phyloP scores from a whole-genome alignment of 2,329 filamentous ascomycete species.

The Stachybotrys chlorohalonatus region DNA sequence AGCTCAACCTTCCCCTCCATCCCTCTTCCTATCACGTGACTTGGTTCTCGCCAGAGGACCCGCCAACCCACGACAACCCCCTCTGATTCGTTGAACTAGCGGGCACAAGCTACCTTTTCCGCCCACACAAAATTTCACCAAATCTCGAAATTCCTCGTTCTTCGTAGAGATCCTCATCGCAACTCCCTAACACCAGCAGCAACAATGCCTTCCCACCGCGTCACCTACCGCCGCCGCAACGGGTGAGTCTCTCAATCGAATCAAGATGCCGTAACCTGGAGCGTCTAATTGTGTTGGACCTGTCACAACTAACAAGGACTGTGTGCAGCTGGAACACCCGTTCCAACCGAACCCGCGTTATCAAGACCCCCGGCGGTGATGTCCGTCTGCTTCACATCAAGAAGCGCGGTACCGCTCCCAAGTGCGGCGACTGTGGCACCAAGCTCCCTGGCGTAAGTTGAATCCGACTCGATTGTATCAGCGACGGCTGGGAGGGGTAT shows the following conservation, averaged over 20 bases:
- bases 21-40: constrained; percentile 9
- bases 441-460: constrained; percentile 95
- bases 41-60: neutral
- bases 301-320: neutral
- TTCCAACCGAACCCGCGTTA: constrained; percentile 91
- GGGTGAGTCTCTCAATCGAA: constrained; percentile 48
- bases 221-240: constrained; percentile 69
- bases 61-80: constrained; percentile 1
- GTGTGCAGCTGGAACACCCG: constrained; percentile 82
- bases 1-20: too few species aligned
- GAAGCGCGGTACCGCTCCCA: constrained; percentile 96
- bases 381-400: constrained; percentile 98
- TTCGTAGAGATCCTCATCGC: constrained; percentile 26
- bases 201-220: constrained; percentile 51
- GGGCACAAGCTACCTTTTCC: constrained; percentile 24
- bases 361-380: constrained; percentile 95
- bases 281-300: neutral
- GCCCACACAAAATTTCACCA: constrained; percentile 34
- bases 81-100: constrained; percentile 28
- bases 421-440: constrained; percentile 98
- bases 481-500: neutral
- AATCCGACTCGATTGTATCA: constrained; percentile 4
- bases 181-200: constrained; percentile 29
- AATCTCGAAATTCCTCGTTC: constrained; percentile 31
- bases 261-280: neutral